Base-by-base conservation (phyloP, 23 red algal species). In the Agarophyton chilense region DNA sequence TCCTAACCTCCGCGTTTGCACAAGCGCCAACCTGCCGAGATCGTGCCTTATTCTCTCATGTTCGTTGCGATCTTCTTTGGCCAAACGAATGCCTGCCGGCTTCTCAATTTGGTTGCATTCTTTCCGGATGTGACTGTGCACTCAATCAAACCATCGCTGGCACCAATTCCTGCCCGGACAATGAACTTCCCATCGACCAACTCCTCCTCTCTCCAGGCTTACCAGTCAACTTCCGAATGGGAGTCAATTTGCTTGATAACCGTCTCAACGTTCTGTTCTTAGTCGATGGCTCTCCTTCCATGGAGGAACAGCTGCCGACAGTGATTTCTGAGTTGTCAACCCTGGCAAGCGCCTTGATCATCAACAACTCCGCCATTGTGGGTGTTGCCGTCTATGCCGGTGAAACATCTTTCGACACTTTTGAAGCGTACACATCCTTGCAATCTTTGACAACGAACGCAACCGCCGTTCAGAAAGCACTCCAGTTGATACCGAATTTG, bases 221-320 rank as follows among this genome's bases (percentile, higher is more conserved):
- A 17, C 14, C 65, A 1, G 35, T 72, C 36, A 72, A 24, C 65
- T 72, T 72, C 65, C 65, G 65, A 21, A 72, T 72, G 65, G 39
- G 65, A 16, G 65, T 72, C 36, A 72, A 72, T 18, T 24, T 61
- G 56, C 65, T 72, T 34, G 65, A 72, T 35, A 44, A 40, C n/a
- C 34, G 65, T n/a, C 35, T 72, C 35, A 72, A 44, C 65, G 65
- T 72, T 8, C 35, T 72, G 1, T n/a, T 72, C 4, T 19, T 72
- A 34, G 36, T 72, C n/a, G 65, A 72, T n/a, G 65, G 16, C 3
- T 72, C 65, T 19, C 65, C 65, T 2, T 72, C 65, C 12, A 72
- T 72, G 65, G 36, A 11, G 1, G 35, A 2, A 1, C 35, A 72
- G 36, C 36, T 72, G 1, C 65, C 65, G 16, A 41, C 13, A 72